Evolutionary conservation across 345 rosid genomes (phyloP).

Genomic region (Mangifera indica): DNA sequence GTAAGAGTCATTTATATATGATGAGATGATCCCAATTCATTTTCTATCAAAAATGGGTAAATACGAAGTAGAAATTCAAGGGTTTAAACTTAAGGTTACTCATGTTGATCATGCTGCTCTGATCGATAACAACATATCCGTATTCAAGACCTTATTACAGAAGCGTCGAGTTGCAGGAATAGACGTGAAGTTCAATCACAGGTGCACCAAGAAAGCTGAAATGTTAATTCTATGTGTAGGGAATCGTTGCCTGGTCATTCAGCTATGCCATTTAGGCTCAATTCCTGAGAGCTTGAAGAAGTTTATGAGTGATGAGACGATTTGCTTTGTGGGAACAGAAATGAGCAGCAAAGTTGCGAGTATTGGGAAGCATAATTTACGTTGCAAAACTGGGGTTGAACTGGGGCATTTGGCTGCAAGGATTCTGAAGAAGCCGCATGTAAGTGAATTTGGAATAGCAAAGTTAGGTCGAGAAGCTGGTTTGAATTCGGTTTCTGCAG

Average conservation of each 20-base stretch:
- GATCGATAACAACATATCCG: not conserved
- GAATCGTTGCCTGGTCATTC: not conserved
- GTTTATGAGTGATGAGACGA: not conserved
- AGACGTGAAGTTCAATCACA: not conserved
- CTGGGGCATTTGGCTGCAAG: not conserved
- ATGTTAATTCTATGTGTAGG: not conserved
- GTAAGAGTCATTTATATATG: too few species aligned
- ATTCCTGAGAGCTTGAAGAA: not conserved
- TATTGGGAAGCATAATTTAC: not conserved
- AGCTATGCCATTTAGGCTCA: not conserved
- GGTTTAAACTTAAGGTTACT: not conserved
- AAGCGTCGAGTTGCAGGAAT: not conserved
- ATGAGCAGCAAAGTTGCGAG: not conserved
- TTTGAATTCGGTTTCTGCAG: not conserved
- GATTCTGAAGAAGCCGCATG: slow-evolving; percentile 2
- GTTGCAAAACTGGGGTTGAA: not conserved
- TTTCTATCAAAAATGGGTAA: slow-evolving; percentile 1
- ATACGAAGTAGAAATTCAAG: slow-evolving; percentile 1
- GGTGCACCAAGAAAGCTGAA: not conserved
- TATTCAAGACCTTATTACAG: not conserved
- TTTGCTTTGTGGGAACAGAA: not conserved
- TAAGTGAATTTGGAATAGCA: not conserved
- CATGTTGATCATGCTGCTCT: not conserved
- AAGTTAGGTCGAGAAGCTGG: not conserved
- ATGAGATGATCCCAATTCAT: not conserved